Conservation (phyloP, 2,329 filamentous ascomycete species). For the Neurospora sp. region DNA sequence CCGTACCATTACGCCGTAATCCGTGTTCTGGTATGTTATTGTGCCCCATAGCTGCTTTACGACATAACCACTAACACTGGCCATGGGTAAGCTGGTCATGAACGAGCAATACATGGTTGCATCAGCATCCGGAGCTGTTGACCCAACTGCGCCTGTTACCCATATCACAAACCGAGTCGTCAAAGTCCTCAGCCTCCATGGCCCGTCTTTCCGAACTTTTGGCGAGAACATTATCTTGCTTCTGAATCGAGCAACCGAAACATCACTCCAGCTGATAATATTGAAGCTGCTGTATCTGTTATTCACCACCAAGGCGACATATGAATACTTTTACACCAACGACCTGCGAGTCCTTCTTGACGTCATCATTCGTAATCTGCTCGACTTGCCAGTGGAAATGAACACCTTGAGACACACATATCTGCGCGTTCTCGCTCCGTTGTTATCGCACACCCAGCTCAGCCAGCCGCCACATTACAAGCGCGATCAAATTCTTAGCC, state of each 20-base stretch:
- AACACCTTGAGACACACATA: conserved; percentile 80
- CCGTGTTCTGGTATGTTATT: conserved; percentile 64
- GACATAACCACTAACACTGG: conserved; percentile 1
- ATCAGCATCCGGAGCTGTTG: conserved; percentile 41
- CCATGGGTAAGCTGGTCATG: conserved; percentile 60
- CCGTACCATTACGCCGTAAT: conserved; percentile 96
- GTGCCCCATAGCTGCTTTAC: background rate
- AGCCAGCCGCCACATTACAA: conserved; percentile 85
- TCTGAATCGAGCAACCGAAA: conserved; percentile 89
- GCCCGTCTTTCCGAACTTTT: conserved; percentile 80
- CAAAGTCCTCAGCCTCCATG: conserved; percentile 76
- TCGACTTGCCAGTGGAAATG: conserved; percentile 83
- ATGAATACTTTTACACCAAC: conserved; percentile 98
- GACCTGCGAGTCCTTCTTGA: conserved; percentile 89
- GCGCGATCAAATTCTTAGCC: conserved; percentile 66
- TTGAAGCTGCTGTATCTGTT: conserved; percentile 90
- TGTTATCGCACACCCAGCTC: conserved; percentile 86
- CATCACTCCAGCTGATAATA: conserved; percentile 89
- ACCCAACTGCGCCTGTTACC: conserved; percentile 29
- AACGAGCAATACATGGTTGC: conserved; percentile 98
- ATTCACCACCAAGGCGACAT: conserved; percentile 83
- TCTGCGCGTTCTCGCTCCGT: conserved; percentile 79
- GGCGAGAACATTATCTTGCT: conserved; percentile 95
- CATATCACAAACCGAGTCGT: conserved; percentile 85
- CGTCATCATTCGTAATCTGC: conserved; percentile 92